Evolutionary conservation across 1,284 basidiomycete species (phyloP).

Genomic region (Cyathus olla): DNA sequence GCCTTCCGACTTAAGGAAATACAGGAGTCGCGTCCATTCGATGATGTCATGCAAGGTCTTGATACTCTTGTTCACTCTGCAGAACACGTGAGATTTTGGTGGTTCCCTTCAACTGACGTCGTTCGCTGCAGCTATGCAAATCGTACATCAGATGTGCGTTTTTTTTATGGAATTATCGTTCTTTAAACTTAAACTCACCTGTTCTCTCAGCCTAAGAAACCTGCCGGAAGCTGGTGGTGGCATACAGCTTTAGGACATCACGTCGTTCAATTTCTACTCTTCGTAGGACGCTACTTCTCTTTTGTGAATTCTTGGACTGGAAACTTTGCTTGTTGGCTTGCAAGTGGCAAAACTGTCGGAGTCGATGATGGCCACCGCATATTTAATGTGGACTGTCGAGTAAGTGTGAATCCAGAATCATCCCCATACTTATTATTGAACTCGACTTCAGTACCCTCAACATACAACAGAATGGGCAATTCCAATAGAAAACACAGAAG

Average conservation of each 20-base stretch:
- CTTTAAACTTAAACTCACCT: too few relatives aligned
- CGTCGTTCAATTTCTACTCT: constrained; percentile 84
- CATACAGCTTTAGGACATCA: constrained; percentile 79
- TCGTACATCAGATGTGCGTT: constrained; percentile 81
- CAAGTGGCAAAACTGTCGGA: constrained; percentile 55
- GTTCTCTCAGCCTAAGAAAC: constrained; percentile 47
- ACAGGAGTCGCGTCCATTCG: constrained; percentile 75
- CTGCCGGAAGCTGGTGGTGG: constrained; percentile 74
- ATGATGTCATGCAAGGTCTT: constrained; percentile 68
- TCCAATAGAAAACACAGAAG: constrained; percentile 72
- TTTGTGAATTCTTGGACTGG: constrained; percentile 66
- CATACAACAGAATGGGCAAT: constrained; percentile 96
- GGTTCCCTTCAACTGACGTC: constrained; percentile 88
- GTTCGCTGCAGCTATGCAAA: constrained; percentile 83
- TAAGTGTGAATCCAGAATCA: constrained; percentile 44
- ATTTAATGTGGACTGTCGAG: constrained; percentile 88
- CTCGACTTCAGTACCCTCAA: constrained; percentile 76
- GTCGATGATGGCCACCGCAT: constrained; percentile 84
- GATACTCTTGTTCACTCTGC: constrained; percentile 72
- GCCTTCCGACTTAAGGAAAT: constrained; percentile 89
- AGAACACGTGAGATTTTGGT: constrained; percentile 95
- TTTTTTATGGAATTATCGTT: constrained; percentile 8
- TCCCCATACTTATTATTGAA: neutral
- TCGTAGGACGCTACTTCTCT: constrained; percentile 71
- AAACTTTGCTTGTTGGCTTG: constrained; percentile 72